Evolutionary conservation across 352 stramenopile genomes (phyloP), one percentile per base, ranked within the genome.

Genomic region (Phytophthora pluvialis): DNA sequence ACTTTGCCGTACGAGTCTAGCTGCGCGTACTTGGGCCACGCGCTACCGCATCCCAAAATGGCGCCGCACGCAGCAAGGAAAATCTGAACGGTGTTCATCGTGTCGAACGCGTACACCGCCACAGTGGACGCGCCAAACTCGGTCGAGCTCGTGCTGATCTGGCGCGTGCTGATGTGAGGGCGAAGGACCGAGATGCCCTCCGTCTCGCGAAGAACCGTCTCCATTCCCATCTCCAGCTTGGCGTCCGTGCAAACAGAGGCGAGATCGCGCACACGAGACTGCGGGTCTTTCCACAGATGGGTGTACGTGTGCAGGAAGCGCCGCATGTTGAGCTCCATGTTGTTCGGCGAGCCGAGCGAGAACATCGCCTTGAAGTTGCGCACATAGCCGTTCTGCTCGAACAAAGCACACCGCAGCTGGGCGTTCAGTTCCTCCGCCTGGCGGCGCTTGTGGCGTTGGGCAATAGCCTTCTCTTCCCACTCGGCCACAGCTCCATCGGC

Each of bases 391-490:
- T 64, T 83, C 58, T 88, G 81, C 44, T 82, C 51, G 45, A 88
- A 88, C 35, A 90, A 58, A 7, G 77, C 81, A 32, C 69, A 69
- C 32, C 82, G 81, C 49, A 90, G 60, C 18, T 74, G 70, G 5
- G 71, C 60, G 40, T 88, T 90, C 16, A 74, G 43, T 26, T 86
- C 75, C 57, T 90, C 81, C 1, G 70, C 66, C 36, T 90, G 79
- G 28, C 73, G 70, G 56, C 79, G 81, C 63, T 86, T 87, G 62
- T 80, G 77, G 18, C 81, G 81, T 48, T 87, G 75, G 11, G 72
- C 72, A 42, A 88, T 80, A 10, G 81, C 81, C 21, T 69, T 72
- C 67, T 90, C 81, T 50, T 90, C 73, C 67, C 67, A 87, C 46
- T 83, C 77, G 1, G 80, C 75, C n/a, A 88, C 55, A 47, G 56